A percentile compares a stretch with the other conserved stretches of the same genome.
These are phyloP conservation scores for Phytopythium mirpurense DNA, from an alignment of 352 stramenopile species.

Conservation along the genomic window DNA sequence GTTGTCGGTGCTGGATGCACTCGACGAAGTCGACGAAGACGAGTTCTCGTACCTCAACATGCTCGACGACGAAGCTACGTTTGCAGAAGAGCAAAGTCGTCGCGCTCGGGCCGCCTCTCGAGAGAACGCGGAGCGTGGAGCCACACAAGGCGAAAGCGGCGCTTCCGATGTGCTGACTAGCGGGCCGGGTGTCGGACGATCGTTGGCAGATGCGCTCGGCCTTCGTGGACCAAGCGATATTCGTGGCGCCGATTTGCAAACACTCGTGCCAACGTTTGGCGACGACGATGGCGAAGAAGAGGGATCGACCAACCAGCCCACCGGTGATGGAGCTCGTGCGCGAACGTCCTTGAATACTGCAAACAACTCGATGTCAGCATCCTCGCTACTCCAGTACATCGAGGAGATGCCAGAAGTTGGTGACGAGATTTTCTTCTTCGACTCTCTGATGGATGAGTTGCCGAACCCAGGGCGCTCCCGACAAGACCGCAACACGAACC, in stretches of 20 bases:
- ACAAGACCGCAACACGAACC: constrained; percentile 24
- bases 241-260: constrained; percentile 13
- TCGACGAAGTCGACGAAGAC: constrained; percentile 81
- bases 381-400: constrained; percentile 48
- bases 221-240: constrained; percentile 1
- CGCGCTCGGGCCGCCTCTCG: constrained; percentile 24
- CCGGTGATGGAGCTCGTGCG: not conserved
- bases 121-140: constrained; percentile 5
- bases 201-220: constrained; percentile 1
- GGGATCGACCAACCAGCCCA: not conserved
- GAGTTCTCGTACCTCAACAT: constrained; percentile 80
- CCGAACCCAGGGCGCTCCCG: constrained; percentile 15
- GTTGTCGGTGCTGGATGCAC: constrained; percentile 58
- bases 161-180: not conserved
- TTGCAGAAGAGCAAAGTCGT: constrained; percentile 49
- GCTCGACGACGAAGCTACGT: constrained; percentile 59
- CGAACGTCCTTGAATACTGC: not conserved
- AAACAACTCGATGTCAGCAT: constrained; percentile 20
- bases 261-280: constrained; percentile 36
- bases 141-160: not conserved
- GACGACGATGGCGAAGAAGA: constrained; percentile 24
- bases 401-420: constrained; percentile 49
- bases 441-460: constrained; percentile 35
- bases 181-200: not conserved
- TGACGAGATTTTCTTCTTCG: constrained; percentile 51